Evolutionary conservation across 257 asterid genomes (phyloP), one percentile per base, ranked within the genome.

Genomic region (Prunella vulgaris): DNA sequence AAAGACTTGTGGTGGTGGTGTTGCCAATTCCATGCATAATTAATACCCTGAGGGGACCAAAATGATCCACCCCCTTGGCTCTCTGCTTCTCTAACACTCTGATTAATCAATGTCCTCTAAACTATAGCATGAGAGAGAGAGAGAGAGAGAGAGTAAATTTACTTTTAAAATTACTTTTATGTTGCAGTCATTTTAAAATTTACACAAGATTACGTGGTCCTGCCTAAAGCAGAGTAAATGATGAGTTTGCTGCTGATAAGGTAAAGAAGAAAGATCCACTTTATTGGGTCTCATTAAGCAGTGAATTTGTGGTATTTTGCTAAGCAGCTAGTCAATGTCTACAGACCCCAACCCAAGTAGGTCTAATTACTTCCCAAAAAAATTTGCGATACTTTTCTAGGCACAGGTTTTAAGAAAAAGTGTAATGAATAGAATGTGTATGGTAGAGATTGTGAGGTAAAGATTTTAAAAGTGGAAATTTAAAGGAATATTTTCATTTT

Each of bases 191-290:
- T 68, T 20, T 77, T 60, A 58, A 61, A 72, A 72, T 75, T 48
- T 74, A 78, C 79, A 72, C 60, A 60, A 30, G 13, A 37, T 33
- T 15, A 71, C 64, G 88, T 83, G 84, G 88, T 76, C 87, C 88
- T 27, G 60, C 52, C 52, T 74, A 63, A 67, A 30, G 58, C 13
- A 33, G 81, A 71, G 66, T 75, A 33, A 51, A 22, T 74, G 69
- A 78, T 75, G 74, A 58, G 60, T 35, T 49, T 82, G 54, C 59
- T 73, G 77, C 59, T 73, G 77, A 73, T 57, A 25, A 77, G 76
- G 60, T 74, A 40, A 38, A 12, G 20, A 14, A 14, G 18, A 42
- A 15, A 46, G 20, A 3, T 46, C 49, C 15, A 42, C 57, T 57
- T 60, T 63, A 53, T 70, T 77, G 79, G 80, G 53, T 79, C 66